Evolutionary conservation across 306 rosid genomes (phyloP).

Genomic region (Inga oerstediana): DNA sequence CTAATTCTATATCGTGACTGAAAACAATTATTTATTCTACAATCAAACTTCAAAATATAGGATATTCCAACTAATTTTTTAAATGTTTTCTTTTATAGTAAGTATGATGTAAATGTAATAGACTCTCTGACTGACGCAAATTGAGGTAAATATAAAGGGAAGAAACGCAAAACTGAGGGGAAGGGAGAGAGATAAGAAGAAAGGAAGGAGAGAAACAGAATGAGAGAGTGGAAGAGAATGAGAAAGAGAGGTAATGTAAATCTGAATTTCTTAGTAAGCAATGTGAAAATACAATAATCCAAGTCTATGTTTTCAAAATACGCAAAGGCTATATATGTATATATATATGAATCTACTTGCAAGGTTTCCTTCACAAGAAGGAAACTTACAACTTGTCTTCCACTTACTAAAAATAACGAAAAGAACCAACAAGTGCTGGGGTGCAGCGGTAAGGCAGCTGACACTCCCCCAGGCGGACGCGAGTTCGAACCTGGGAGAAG

Average conservation of each 20-base stretch:
- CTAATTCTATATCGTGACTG: background rate
- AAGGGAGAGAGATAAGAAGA: background rate
- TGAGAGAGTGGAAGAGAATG: background rate
- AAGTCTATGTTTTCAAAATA: no score
- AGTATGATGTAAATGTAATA: background rate
- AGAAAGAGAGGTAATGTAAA: background rate
- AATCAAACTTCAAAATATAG: conserved; percentile 1
- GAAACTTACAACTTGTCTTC: no score
- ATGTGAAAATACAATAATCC: no score
- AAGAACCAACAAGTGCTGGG: no score
- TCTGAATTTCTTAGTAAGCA: background rate
- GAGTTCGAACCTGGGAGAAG: no score
- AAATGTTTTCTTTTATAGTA: no score
- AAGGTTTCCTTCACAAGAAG: no score
- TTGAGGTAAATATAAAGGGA: background rate
- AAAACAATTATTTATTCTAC: conserved; percentile 11
- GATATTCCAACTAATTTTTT: conserved; percentile 2
- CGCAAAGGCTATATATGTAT: no score
- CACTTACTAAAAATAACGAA: no score
- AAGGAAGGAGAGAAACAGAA: background rate
- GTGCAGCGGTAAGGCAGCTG: no score
- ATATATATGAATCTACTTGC: no score
- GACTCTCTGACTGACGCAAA: background rate
- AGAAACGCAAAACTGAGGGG: background rate
- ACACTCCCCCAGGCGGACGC: no score